Percentiles rank a stretch among this genome's conserved stretches.
Conservation (phyloP, 805 yeast species). For the Candida caryicola region DNA sequence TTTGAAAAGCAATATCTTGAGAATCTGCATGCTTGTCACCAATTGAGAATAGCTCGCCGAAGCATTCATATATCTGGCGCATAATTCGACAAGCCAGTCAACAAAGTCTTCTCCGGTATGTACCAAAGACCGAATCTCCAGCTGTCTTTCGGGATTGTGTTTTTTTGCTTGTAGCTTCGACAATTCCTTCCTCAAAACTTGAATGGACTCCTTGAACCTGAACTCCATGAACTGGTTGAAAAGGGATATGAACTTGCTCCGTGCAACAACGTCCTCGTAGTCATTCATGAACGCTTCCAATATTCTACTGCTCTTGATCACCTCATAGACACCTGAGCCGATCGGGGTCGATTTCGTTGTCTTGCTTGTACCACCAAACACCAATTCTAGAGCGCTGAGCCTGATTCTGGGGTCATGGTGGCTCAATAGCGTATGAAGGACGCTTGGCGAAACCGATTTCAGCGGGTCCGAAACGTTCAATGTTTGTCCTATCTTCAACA, state of each 20-base stretch:
- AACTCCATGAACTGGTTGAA: constrained; percentile 55
- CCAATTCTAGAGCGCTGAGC: constrained; percentile 55
- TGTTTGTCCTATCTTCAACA: constrained; percentile 56
- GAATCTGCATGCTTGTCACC: constrained; percentile 14
- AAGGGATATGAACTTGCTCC: constrained; percentile 63
- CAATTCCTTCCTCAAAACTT: constrained; percentile 51
- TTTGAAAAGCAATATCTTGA: constrained; percentile 12
- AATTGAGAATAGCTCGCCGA: constrained; percentile 46
- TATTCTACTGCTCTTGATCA: constrained; percentile 36
- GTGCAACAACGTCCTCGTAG: constrained; percentile 54
- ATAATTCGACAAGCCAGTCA: constrained; percentile 53
- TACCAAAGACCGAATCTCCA: constrained; percentile 4
- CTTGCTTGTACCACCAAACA: constrained; percentile 55
- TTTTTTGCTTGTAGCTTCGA: constrained; percentile 35
- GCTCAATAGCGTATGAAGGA: constrained; percentile 40
- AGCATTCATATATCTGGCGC: constrained; percentile 50
- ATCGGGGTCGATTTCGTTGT: constrained; percentile 48
- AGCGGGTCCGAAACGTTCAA: constrained; percentile 27
- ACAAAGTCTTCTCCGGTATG: constrained; percentile 26
- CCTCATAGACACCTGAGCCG: constrained; percentile 39
- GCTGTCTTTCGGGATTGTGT: constrained; percentile 10
- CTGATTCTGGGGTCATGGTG: constrained; percentile 43
- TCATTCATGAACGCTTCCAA: constrained; percentile 59
- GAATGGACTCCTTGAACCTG: constrained; percentile 67
- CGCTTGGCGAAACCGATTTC: constrained; percentile 4